phyloP scores from a whole-genome alignment of 768 basidiomycete genomes.

The Nevesoporus exiguus region DNA sequence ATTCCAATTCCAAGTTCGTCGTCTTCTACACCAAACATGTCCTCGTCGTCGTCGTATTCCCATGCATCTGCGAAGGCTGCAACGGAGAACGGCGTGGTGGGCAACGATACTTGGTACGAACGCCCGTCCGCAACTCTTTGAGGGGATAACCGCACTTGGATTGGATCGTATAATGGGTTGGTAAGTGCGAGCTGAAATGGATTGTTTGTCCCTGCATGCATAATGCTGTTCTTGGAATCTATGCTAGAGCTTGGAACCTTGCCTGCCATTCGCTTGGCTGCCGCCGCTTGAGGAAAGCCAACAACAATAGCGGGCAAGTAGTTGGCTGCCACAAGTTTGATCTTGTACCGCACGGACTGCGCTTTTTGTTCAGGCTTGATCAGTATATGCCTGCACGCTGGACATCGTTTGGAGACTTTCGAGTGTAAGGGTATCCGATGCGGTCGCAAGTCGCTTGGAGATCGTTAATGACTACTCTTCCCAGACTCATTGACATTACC shows the following conservation, averaged over 20 bases:
- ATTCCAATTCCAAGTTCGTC: slow-evolving; percentile 33
- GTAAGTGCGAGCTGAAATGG: slow-evolving; percentile 87
- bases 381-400: slow-evolving; percentile 90
- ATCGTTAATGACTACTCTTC: neutral
- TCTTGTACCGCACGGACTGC: slow-evolving; percentile 91
- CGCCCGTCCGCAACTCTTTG: slow-evolving; percentile 50
- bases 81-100: slow-evolving; percentile 73
- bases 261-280: slow-evolving; percentile 33
- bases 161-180: slow-evolving; percentile 95
- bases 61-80: slow-evolving; percentile 94
- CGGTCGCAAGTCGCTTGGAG: slow-evolving; percentile 73
- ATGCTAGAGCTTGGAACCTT: slow-evolving; percentile 35
- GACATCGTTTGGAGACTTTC: slow-evolving; percentile 94
- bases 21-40: slow-evolving; percentile 60
- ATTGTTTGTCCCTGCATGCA: slow-evolving; percentile 78
- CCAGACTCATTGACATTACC: slow-evolving; percentile 37
- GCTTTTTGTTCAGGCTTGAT: slow-evolving; percentile 99
- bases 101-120: slow-evolving; percentile 73
- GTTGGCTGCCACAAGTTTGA: slow-evolving; percentile 93
- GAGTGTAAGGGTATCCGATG: slow-evolving; percentile 89
- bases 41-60: slow-evolving; percentile 96
- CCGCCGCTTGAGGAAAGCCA: slow-evolving; percentile 55
- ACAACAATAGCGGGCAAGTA: slow-evolving; percentile 88
- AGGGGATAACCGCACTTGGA: slow-evolving; percentile 83
- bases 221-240: slow-evolving; percentile 39